phyloP scores from a whole-genome alignment of 2,329 filamentous ascomycete genomes.

The Penicillium sp. region DNA sequence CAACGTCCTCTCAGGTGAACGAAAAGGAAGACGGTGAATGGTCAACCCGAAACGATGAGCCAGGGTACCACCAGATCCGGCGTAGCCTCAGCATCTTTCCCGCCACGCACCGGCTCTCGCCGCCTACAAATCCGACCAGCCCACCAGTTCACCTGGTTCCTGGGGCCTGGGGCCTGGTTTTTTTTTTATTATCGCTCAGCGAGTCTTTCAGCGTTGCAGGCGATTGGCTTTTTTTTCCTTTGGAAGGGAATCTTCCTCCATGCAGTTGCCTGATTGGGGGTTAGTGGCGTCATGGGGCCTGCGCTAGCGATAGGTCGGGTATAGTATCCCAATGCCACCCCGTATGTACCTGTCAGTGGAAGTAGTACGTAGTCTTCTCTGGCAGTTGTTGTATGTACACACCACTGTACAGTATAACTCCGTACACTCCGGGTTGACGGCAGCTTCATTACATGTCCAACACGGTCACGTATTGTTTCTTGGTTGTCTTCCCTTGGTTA shows the following conservation, averaged over 20 bases:
- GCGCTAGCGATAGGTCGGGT: slow-evolving; percentile 19
- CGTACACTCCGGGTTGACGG: slow-evolving; percentile 1
- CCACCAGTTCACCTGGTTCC: slow-evolving; percentile 8
- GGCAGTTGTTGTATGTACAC: too few species aligned
- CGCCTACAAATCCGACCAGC: neutral
- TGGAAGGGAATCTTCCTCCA: slow-evolving; percentile 9
- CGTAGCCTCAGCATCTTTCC: slow-evolving; percentile 29
- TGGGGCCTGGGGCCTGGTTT: slow-evolving; percentile 16
- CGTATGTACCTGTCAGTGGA: neutral
- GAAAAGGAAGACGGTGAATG: slow-evolving; percentile 4
- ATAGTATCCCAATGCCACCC: neutral
- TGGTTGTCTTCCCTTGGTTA: slow-evolving; percentile 8
- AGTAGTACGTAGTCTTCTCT: neutral
- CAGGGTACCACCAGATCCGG: slow-evolving; percentile 29
- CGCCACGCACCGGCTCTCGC: slow-evolving; percentile 26
- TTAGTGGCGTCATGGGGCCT: slow-evolving; percentile 21
- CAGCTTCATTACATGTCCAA: neutral
- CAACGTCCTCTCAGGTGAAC: slow-evolving; percentile 15
- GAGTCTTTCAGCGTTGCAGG: neutral
- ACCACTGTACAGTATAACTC: neutral
- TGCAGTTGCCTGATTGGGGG: slow-evolving; percentile 17
- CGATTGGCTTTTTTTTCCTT: neutral
- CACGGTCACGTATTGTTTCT: slow-evolving; percentile 1
- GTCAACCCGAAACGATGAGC: slow-evolving; percentile 9
- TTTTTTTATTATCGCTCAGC: slow-evolving; percentile 15